Conservation (phyloP, 148 eudicot genomes). For the Cornus controversa region DNA sequence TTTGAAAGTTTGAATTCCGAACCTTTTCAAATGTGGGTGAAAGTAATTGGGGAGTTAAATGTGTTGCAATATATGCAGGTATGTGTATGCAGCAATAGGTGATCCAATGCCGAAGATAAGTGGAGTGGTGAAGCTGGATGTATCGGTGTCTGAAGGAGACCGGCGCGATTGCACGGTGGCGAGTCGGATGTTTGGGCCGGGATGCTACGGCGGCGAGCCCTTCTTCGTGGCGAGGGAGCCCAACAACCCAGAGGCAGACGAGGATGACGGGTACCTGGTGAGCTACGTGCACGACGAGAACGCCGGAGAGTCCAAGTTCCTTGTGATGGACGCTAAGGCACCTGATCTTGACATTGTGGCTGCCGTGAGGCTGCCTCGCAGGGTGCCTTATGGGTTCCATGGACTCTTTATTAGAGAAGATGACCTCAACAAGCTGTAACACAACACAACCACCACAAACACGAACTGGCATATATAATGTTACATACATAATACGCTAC, state of each 20-base stretch:
- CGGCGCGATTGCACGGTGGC: conserved; percentile 46
- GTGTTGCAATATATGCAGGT: conserved; percentile 23
- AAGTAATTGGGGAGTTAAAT: neutral
- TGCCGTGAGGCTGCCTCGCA: conserved; percentile 48
- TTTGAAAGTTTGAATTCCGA: too few species aligned
- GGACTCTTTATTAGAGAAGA: conserved; percentile 60
- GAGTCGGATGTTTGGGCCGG: conserved; percentile 38
- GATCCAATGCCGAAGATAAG: conserved; percentile 45
- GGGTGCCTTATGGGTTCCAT: conserved; percentile 77
- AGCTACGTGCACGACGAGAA: conserved; percentile 58
- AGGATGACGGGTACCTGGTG: conserved; percentile 65
- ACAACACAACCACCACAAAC: neutral
- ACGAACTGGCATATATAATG: too few species aligned
- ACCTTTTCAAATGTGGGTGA: too few species aligned
- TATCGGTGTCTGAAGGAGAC: conserved; percentile 30
- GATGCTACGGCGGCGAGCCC: conserved; percentile 67
- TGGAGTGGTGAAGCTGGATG: conserved; percentile 65
- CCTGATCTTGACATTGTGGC: conserved; percentile 57
- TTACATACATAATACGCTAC: neutral
- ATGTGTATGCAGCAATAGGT: conserved; percentile 49
- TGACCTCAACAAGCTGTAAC: conserved; percentile 38
- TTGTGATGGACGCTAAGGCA: conserved; percentile 68
- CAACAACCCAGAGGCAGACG: conserved; percentile 42
- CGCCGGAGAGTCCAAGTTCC: conserved; percentile 45
- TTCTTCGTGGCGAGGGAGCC: conserved; percentile 62